A percentile compares a stretch with the other conserved stretches of the same genome.
Evolutionary conservation across 768 basidiomycete species (phyloP).

Genomic region (Lyophyllum semitale): DNA sequence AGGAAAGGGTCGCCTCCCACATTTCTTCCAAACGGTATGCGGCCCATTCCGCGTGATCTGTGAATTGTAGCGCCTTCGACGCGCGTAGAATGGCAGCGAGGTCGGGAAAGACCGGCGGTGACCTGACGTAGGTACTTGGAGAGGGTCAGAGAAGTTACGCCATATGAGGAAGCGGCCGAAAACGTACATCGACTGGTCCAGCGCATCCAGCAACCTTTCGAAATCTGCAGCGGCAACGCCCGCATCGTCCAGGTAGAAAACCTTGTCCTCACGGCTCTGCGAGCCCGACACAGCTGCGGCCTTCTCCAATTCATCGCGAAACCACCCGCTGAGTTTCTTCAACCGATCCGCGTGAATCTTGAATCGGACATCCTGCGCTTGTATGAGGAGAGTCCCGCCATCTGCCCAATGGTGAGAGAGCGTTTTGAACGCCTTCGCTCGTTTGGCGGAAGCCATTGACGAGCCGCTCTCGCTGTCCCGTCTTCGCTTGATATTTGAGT

Average conservation of each 20-base stretch:
- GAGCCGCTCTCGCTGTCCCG: too few species aligned
- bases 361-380: slow-evolving; percentile 34
- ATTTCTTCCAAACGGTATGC: slow-evolving; percentile 23
- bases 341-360: slow-evolving; percentile 37
- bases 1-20: slow-evolving; percentile 30
- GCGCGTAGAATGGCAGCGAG: slow-evolving; percentile 35
- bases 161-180: neutral
- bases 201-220: slow-evolving; percentile 26
- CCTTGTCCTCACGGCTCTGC: slow-evolving; percentile 19
- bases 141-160: slow-evolving; percentile 7
- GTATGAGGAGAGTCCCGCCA: too few species aligned
- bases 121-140: slow-evolving; percentile 14
- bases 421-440: too few species aligned
- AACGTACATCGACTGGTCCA: slow-evolving; percentile 36
- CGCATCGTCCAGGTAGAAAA: slow-evolving; percentile 14
- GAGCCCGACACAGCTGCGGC: neutral
- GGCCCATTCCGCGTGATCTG: slow-evolving; percentile 28
- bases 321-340: slow-evolving; percentile 31
- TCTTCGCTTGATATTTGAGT: too few species aligned
- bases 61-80: slow-evolving; percentile 31
- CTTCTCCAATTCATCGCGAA: slow-evolving; percentile 20
- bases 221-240: slow-evolving; percentile 33
- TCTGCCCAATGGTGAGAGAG: too few species aligned
- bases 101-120: slow-evolving; percentile 25
- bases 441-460: too few species aligned